A percentile compares a stretch with the other conserved stretches of the same genome.
Conservation (phyloP, 768 basidiomycete genomes). For the Tulasnella sp. region DNA sequence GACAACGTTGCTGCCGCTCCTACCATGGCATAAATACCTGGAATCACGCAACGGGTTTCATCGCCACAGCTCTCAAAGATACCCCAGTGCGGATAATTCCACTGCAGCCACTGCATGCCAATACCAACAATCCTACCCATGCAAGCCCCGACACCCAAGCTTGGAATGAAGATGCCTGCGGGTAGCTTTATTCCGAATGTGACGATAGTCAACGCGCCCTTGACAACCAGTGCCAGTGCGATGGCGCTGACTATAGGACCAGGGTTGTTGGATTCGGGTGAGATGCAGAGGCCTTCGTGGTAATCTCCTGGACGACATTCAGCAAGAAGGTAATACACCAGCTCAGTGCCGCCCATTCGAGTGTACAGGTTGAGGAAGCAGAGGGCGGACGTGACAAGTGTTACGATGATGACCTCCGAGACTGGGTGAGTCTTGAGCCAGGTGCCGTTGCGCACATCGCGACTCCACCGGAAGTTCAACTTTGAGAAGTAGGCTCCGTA, state of each 20-base stretch:
- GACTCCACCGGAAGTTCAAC: slow-evolving; percentile 84
- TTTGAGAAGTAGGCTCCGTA: slow-evolving; percentile 94
- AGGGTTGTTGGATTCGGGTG: slow-evolving; percentile 49
- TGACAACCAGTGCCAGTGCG: slow-evolving; percentile 73
- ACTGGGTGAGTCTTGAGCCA: slow-evolving; percentile 79
- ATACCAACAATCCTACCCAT: slow-evolving; percentile 86
- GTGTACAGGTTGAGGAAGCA: slow-evolving; percentile 88
- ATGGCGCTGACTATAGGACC: slow-evolving; percentile 56
- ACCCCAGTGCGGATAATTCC: slow-evolving; percentile 52
- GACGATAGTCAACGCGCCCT: slow-evolving; percentile 72
- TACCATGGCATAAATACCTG: slow-evolving; percentile 90
- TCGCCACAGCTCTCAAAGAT: slow-evolving; percentile 65
- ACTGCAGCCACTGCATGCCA: slow-evolving; percentile 69
- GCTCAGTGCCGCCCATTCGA: slow-evolving; percentile 91
- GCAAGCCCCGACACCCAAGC: slow-evolving; percentile 91
- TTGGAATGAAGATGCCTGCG: slow-evolving; percentile 96
- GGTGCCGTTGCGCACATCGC: slow-evolving; percentile 72
- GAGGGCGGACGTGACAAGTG: slow-evolving; percentile 67
- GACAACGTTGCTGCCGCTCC: slow-evolving; percentile 92
- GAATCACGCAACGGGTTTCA: slow-evolving; percentile 71
- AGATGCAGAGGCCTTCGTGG: slow-evolving; percentile 67
- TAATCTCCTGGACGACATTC: slow-evolving; percentile 68
- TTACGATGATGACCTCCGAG: slow-evolving; percentile 78
- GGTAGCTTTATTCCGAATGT: slow-evolving; percentile 92
- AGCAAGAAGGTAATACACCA: slow-evolving; percentile 85